Base-by-base conservation (phyloP, 495 filamentous ascomycete genomes). In the Achaetomiella virescens region DNA sequence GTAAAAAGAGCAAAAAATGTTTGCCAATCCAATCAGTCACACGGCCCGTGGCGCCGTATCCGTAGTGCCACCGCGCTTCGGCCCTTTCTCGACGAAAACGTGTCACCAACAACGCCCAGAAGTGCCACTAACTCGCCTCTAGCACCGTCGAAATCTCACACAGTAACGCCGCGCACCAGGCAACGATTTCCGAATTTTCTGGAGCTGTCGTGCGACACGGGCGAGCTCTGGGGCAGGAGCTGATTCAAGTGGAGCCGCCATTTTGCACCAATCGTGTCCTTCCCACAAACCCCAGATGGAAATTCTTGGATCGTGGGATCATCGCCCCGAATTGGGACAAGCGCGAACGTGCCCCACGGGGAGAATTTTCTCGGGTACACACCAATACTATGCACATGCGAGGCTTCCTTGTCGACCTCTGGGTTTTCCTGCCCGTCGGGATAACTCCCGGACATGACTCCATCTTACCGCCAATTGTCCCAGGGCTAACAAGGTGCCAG, bases 241-340 rank as follows among this genome's bases (percentile, higher is more conserved):
- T 56, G 54, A 55, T 38, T 17, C 24, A 36, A 40, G 42, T 46
- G 35, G 40, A 48, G 38, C 27, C 12, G 8, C 15, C 54, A 40
- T 25, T 45, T 17, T 15, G 48, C 29, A 47, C 40, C 48, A 58
- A 58, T 52, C 47, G 47, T 33, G 42, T 41, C 25, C 48, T 49
- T 43, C 54, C 59, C 53, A 53, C 42, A 52, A 11, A 55, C 44
- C 59, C 59, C 59, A 54, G 53, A 57, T 53, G 54, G 54, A 57
- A 36, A 43, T 55, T 36, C n/a, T 48, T 31, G 38, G 33, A 51
- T 35, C 48, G 43, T 44, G 31, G 36, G 38, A 27, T 40, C 9
- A 17, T 20, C 2, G 33, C 25, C 40, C 55, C 25, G 27, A 37
- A 51, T 38, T 0, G 20, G 46, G 55, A 15, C 57, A 54, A 54